Percentiles rank a stretch among this genome's conserved stretches.
Conservation (phyloP, 2,329 filamentous ascomycete species). For the Claviceps spartinae region DNA sequence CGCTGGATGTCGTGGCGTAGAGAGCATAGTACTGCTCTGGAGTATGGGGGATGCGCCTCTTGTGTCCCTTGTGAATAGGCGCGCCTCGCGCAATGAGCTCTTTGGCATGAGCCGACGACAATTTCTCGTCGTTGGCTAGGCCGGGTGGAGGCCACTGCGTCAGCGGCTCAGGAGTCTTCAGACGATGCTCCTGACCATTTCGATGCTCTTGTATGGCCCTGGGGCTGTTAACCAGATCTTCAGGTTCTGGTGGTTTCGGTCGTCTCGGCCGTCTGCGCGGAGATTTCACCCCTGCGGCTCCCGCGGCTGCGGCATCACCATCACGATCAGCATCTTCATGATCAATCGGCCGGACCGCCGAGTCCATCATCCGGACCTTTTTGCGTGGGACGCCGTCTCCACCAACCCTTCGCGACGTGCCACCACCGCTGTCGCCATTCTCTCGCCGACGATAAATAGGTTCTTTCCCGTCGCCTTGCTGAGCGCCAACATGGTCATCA, state of each 20-base stretch:
- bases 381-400: not conserved
- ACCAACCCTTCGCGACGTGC: not conserved
- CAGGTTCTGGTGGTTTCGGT: constrained; percentile 19
- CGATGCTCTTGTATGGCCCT: constrained; percentile 1
- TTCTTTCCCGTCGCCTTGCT: not conserved
- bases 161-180: constrained; percentile 1
- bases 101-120: constrained; percentile 40
- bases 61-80: constrained; percentile 42
- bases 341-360: not conserved
- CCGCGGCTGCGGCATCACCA: not conserved
- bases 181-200: not conserved
- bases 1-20: constrained; percentile 36
- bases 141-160: constrained; percentile 43
- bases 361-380: not conserved
- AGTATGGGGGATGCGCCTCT: constrained; percentile 38
- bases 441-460: not conserved
- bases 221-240: not conserved
- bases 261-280: constrained; percentile 30
- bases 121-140: constrained; percentile 32
- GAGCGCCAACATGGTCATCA: not conserved
- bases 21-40: constrained; percentile 42
- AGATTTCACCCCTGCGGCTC: constrained; percentile 5
- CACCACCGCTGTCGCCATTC: not conserved
- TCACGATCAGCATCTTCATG: not conserved
- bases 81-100: constrained; percentile 45